Evolutionary conservation across 371 early-diverging fungal species (phyloP), one percentile per base, ranked within the genome.

Genomic region (Zychaea mexicana): DNA sequence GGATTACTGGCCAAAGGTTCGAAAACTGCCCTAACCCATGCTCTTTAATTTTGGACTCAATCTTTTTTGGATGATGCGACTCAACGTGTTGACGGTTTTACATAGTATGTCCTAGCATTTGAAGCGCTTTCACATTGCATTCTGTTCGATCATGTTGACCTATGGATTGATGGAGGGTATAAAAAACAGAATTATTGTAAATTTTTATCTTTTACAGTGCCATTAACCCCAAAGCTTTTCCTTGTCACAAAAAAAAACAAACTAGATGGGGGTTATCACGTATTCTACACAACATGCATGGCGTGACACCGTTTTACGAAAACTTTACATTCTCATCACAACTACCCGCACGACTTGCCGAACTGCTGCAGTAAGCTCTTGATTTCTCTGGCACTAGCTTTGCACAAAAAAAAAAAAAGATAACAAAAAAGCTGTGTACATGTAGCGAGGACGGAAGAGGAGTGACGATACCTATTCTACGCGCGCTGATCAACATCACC

Each of bases 211-310:
- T 38, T 8, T 54, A n/a, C 13, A 32, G 15, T 19, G 10, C 17
- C n/a, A n/a, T n/a, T n/a, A n/a, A n/a, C n/a, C n/a, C n/a, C n/a
- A n/a, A n/a, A n/a, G n/a, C n/a, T n/a, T n/a, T n/a, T n/a, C n/a
- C n/a, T n/a, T n/a, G n/a, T n/a, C n/a, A n/a, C n/a, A 15, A 42
- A 42, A 5, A 42, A 15, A 4, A 5, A 42, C 42, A 1, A 15
- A 7, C 15, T 69, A 86, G 87, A 32, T 85, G 84, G 83, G 87
- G 83, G 3, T 62, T 86, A 46, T 85, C 83, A 47, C 81, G 87
- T 36, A 79, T 86, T 33, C 55, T 86, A 22, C 82, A 82, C 42
- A 85, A 82, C 45, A 86, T 83, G 66, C 85, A 86, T 66, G 79
- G 83, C 13, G 79, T 79, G 0, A 28, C 36, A 8, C 46, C 38